A percentile compares a stretch with the other conserved stretches of the same genome.
phyloP scores from a whole-genome alignment of 257 asterid species.

The Cinchona pubescens region DNA sequence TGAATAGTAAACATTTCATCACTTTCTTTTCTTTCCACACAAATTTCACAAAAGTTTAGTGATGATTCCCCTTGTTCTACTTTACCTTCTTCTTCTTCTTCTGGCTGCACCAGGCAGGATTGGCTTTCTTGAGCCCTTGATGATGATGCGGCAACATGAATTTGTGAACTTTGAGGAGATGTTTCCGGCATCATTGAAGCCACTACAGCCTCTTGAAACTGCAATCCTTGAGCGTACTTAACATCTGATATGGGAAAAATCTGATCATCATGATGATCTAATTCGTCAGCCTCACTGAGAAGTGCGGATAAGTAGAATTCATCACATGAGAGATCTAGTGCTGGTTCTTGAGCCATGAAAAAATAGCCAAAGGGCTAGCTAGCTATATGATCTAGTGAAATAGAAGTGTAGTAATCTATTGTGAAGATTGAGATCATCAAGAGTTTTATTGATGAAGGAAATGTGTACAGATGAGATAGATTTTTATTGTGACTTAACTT shows the following conservation, averaged over 20 bases:
- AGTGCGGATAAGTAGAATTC: constrained; percentile 16
- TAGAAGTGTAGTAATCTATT: too few species aligned
- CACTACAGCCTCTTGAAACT: constrained; percentile 30
- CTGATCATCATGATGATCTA: not conserved
- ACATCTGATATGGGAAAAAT: constrained; percentile 21
- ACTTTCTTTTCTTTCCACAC: constrained; percentile 40
- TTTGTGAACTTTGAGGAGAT: not conserved
- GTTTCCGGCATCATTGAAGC: not conserved
- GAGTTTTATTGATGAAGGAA: too few species aligned
- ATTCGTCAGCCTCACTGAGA: not conserved
- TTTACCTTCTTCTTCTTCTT: not conserved
- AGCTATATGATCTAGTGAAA: too few species aligned
- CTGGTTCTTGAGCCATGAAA: constrained; percentile 9
- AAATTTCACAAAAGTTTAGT: constrained; percentile 42
- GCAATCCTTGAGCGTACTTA: constrained; percentile 28
- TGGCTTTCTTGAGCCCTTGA: not conserved
- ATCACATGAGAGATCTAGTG: not conserved
- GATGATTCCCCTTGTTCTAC: constrained; percentile 22
- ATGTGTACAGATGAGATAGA: too few species aligned
- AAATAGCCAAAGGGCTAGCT: not conserved
- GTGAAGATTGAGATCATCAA: too few species aligned
- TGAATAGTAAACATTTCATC: constrained; percentile 28
- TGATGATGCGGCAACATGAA: not conserved
- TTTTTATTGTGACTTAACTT: not conserved
- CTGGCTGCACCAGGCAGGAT: too few species aligned